Percentiles rank a stretch among this genome's conserved stretches.
phyloP scores from a whole-genome alignment of 2,329 filamentous ascomycete species.

The Fusarium anthophilum region DNA sequence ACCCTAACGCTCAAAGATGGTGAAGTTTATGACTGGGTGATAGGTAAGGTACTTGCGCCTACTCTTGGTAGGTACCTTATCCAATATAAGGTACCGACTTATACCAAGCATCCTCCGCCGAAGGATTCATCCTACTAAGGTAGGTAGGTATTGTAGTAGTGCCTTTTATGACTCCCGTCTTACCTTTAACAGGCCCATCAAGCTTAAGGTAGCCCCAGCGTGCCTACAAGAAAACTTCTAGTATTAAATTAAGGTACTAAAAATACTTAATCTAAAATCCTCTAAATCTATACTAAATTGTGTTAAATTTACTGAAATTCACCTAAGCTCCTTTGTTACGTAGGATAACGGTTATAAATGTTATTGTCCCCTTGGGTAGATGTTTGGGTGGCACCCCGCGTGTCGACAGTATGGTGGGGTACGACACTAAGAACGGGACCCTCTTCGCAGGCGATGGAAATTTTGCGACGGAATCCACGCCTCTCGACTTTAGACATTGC shows the following conservation, averaged over 20 bases:
- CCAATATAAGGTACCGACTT: not conserved
- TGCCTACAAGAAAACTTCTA: no score
- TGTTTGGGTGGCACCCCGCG: constrained; percentile 14
- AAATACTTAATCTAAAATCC: no score
- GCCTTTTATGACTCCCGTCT: not conserved
- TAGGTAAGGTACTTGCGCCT: not conserved
- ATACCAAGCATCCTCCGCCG: not conserved
- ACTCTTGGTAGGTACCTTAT: not conserved
- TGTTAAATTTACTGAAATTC: no score
- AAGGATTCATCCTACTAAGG: no score
- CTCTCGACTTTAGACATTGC: constrained; percentile 1
- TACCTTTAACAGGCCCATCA: not conserved
- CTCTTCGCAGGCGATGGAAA: constrained; percentile 32
- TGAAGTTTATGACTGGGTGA: not conserved
- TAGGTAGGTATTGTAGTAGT: not conserved
- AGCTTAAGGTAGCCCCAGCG: no score
- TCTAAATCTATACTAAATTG: no score
- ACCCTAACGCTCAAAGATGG: not conserved
- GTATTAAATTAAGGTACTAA: no score
- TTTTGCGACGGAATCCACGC: constrained; percentile 34
- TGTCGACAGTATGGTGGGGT: constrained; percentile 41
- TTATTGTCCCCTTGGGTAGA: no score
- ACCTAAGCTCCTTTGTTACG: no score
- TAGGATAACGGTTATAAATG: no score
- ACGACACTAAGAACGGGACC: constrained; percentile 34